These are phyloP conservation scores for Zychaea mexicana DNA, from an alignment of 371 early-diverging fungal species.

Conservation along the genomic window DNA sequence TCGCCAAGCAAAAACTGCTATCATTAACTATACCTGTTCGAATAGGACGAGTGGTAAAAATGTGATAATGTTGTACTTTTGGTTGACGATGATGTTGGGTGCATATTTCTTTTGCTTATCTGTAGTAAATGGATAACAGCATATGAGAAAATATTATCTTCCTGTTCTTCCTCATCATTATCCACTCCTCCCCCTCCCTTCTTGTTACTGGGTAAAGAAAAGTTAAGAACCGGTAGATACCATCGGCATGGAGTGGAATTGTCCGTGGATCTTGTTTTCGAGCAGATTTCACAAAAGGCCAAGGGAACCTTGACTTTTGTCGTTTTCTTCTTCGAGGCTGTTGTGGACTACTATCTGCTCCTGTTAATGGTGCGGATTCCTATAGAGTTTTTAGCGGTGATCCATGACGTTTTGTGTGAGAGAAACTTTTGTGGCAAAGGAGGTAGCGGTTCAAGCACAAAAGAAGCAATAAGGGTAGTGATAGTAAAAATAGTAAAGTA, in stretches of 20 bases:
- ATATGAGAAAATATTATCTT: no score
- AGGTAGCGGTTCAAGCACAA: not conserved
- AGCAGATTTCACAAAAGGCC: constrained; percentile 20
- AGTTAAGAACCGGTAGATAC: no score
- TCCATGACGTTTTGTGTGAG: no score
- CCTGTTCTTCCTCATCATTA: no score
- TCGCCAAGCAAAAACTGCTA: no score
- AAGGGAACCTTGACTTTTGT: constrained; percentile 10
- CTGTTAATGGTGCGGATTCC: constrained; percentile 14
- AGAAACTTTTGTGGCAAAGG: no score
- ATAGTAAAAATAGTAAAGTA: constrained; percentile 13
- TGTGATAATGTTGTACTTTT: constrained; percentile 92
- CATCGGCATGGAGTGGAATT: constrained; percentile 31
- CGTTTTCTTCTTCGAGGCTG: not conserved
- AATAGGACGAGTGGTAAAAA: constrained; percentile 93
- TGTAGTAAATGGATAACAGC: constrained; percentile 12
- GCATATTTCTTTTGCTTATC: constrained; percentile 65
- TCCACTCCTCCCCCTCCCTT: no score
- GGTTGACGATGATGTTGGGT: constrained; percentile 93
- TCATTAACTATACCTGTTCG: constrained; percentile 75
- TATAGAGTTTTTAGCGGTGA: not conserved
- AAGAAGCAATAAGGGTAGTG: no score
- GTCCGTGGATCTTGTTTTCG: constrained; percentile 32
- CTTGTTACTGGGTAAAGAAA: no score
- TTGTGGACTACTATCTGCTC: not conserved